Evolutionary conservation across 768 basidiomycete genomes (phyloP).

Genomic region (Gloeopeniophorella convolvens): DNA sequence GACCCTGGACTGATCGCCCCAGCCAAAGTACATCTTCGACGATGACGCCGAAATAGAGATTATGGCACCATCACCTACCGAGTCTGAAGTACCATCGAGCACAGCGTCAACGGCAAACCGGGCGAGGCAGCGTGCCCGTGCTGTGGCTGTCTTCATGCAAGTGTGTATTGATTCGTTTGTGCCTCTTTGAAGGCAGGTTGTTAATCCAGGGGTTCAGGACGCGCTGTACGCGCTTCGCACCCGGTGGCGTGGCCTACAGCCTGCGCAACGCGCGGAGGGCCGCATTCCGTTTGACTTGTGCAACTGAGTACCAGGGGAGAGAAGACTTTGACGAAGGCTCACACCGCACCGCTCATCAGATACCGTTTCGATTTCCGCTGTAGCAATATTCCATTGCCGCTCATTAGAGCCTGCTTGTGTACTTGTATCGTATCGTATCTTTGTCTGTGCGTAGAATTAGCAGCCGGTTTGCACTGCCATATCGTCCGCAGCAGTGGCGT

Average conservation of each 20-base stretch:
- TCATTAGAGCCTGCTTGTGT: no score
- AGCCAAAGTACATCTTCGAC: slow-evolving; percentile 20
- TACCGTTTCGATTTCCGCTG: no score
- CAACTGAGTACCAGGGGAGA: neutral
- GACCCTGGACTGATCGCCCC: neutral
- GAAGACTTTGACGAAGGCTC: no score
- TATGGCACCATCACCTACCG: slow-evolving; percentile 8
- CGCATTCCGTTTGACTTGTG: slow-evolving; percentile 15
- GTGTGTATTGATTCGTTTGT: neutral
- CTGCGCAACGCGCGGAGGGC: slow-evolving; percentile 4
- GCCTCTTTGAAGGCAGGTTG: no score
- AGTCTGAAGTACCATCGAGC: slow-evolving; percentile 4
- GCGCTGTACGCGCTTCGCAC: slow-evolving; percentile 5
- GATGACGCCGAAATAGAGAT: slow-evolving; percentile 19
- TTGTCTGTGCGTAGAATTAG: no score
- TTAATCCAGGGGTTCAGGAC: no score
- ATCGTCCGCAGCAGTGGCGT: no score
- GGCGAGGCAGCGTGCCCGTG: neutral
- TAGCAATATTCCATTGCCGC: no score
- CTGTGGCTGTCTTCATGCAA: slow-evolving; percentile 6
- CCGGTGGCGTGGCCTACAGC: slow-evolving; percentile 6
- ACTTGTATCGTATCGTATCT: no score
- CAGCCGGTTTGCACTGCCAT: no score
- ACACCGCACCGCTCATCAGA: no score
- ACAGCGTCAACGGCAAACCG: neutral